Evolutionary conservation across 305 asterid species (phyloP).

Genomic region (Fraxinus velutina): DNA sequence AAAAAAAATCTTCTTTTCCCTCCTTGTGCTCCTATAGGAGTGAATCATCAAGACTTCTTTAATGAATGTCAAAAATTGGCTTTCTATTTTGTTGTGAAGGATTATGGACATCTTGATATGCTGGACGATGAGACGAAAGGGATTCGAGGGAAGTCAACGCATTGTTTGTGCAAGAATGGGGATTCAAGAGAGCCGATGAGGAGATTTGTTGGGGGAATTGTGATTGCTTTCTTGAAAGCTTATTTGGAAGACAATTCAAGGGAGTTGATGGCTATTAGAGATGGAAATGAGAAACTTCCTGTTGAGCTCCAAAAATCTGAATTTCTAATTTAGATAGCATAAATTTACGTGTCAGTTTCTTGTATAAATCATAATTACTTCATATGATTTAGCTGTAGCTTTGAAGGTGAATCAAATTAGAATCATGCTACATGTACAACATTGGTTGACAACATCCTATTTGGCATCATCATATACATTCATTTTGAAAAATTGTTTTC

Average conservation of each 20-base stretch:
- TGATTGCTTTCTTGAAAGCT: slow-evolving; percentile 69
- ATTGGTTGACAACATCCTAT: no score
- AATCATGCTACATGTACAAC: no score
- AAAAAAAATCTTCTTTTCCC: slow-evolving; percentile 64
- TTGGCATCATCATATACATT: no score
- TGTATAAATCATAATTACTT: background rate
- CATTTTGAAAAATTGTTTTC: no score
- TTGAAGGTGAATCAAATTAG: background rate
- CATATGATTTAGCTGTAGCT: background rate
- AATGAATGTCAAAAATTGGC: slow-evolving; percentile 58
- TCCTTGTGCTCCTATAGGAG: slow-evolving; percentile 82
- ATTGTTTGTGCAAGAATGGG: slow-evolving; percentile 79
- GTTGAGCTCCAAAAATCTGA: slow-evolving; percentile 54
- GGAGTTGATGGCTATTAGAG: slow-evolving; percentile 45
- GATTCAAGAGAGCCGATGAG: slow-evolving; percentile 71
- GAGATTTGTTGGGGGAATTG: slow-evolving; percentile 65
- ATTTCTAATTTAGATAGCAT: slow-evolving; percentile 20
- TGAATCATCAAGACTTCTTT: slow-evolving; percentile 70
- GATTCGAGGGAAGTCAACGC: slow-evolving; percentile 54
- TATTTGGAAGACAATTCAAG: slow-evolving; percentile 47
- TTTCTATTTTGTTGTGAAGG: slow-evolving; percentile 69
- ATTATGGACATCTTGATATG: slow-evolving; percentile 83
- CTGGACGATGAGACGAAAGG: slow-evolving; percentile 75
- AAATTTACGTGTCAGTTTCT: background rate
- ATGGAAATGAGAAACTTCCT: slow-evolving; percentile 45